These are phyloP conservation scores for Corylus avellana DNA, from an alignment of 306 rosid genomes.

Conservation along the genomic window DNA sequence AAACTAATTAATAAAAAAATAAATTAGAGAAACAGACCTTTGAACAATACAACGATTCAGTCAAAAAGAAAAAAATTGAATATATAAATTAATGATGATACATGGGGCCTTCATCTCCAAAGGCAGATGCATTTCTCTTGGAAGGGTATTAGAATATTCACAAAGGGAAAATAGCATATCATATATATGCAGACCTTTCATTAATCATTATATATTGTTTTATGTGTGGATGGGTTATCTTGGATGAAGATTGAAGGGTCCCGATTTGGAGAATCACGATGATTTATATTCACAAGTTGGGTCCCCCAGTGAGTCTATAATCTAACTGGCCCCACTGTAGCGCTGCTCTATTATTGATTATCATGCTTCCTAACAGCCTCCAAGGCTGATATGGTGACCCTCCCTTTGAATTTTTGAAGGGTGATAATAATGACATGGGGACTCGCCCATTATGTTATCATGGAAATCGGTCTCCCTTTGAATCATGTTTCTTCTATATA, in stretches of 20 bases:
- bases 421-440: neutral
- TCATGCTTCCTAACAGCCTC: conserved; percentile 1
- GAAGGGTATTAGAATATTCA: neutral
- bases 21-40: neutral
- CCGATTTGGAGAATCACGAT: neutral
- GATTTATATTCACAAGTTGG: neutral
- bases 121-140: conserved; percentile 16
- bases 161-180: neutral
- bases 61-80: neutral
- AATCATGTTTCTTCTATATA: no score
- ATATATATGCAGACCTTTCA: neutral
- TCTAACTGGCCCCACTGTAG: neutral
- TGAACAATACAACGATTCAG: conserved; percentile 2
- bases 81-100: no score
- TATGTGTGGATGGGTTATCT: neutral
- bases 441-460: neutral
- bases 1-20: neutral
- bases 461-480: neutral
- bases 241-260: neutral
- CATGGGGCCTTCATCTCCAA: conserved; percentile 1
- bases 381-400: neutral
- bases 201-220: neutral
- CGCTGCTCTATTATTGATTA: neutral
- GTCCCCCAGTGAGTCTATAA: neutral
- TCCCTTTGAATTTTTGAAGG: neutral